These are phyloP conservation scores for Balamuthia mandrillaris DNA, from an alignment of 208 protist genomes.

Conservation along the genomic window DNA sequence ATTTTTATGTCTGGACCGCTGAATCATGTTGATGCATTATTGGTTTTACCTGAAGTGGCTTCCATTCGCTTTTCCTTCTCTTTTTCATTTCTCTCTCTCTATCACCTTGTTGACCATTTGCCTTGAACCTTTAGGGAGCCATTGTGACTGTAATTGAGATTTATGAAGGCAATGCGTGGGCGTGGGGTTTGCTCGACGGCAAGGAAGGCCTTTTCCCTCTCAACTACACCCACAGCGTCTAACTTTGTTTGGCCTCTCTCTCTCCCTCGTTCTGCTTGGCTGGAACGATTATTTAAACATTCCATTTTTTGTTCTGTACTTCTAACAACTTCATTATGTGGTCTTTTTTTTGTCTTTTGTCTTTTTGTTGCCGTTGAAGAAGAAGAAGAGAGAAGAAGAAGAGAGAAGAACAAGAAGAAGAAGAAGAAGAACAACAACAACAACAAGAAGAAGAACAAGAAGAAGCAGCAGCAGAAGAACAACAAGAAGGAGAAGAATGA, in stretches of 20 bases:
- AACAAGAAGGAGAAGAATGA: neutral
- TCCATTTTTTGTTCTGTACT: neutral
- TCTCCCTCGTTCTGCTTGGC: neutral
- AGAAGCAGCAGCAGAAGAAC: neutral
- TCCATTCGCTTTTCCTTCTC: too few relatives aligned
- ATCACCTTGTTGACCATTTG: too few relatives aligned
- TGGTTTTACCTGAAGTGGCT: too few relatives aligned
- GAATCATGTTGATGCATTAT: too few relatives aligned
- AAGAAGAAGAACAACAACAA: neutral
- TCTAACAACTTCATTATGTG: neutral
- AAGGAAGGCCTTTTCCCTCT: neutral
- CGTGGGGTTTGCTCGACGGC: neutral
- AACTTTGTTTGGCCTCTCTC: neutral
- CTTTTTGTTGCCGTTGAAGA: neutral
- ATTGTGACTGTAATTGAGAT: neutral
- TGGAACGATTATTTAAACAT: neutral
- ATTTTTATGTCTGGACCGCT: too few relatives aligned
- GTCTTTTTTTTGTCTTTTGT: neutral
- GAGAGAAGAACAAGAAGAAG: neutral
- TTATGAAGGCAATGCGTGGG: neutral
- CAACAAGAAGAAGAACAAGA: neutral
- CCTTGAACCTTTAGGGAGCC: too few relatives aligned
- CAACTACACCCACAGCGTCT: neutral
- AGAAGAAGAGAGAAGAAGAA: neutral
- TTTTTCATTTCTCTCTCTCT: too few relatives aligned